phyloP scores from a whole-genome alignment of 345 rosid genomes.

The Leavenworthia alabamica region DNA sequence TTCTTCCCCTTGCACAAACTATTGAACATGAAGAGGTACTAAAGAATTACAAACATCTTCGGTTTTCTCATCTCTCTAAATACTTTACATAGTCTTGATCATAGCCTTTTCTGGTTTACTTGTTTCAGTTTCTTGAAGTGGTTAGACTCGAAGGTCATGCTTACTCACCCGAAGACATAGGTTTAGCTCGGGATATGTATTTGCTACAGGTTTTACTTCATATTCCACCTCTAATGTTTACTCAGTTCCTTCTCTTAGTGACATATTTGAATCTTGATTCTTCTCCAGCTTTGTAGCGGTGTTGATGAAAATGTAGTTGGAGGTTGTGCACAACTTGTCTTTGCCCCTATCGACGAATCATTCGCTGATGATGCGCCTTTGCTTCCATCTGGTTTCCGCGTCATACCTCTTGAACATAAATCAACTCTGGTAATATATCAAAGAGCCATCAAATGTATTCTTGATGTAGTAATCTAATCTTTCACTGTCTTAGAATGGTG shows the following conservation, averaged over 20 bases:
- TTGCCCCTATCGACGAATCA: constrained; percentile 95
- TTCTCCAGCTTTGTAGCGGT: constrained; percentile 71
- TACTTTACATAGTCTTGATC: background rate
- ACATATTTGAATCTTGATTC: background rate
- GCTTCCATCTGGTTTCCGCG: constrained; percentile 85
- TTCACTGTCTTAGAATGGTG: constrained; percentile 49
- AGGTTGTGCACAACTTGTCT: constrained; percentile 92
- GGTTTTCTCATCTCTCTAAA: background rate
- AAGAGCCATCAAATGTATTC: background rate
- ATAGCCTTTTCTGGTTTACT: background rate
- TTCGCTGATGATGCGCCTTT: constrained; percentile 97
- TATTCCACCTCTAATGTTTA: background rate
- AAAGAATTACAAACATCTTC: background rate
- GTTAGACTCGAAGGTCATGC: constrained; percentile 88
- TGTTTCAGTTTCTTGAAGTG: constrained; percentile 72
- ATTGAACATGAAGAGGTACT: constrained; percentile 90
- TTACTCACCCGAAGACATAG: constrained; percentile 81
- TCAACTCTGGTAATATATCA: constrained; percentile 37
- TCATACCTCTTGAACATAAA: constrained; percentile 84
- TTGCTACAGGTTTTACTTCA: constrained; percentile 76
- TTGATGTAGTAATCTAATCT: background rate
- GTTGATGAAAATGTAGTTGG: constrained; percentile 86
- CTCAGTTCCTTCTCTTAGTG: background rate
- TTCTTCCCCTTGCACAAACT: constrained; percentile 86
- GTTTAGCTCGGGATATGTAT: constrained; percentile 85